Base-by-base conservation (phyloP, 805 yeast genomes). In the Kodamaea sagamina region DNA sequence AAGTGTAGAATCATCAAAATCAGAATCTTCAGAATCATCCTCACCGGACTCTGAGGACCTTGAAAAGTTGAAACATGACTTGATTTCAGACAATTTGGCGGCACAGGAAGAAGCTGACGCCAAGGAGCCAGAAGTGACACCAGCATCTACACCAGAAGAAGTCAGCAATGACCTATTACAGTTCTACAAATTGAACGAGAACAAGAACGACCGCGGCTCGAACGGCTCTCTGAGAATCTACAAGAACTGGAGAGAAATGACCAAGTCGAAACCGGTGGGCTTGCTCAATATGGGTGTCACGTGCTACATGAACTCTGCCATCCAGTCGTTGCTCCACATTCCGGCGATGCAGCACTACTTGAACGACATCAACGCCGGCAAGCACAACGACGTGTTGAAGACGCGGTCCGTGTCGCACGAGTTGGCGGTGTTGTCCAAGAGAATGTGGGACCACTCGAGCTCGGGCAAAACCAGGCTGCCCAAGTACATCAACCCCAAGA, bases 251-350 rank as follows among this genome's bases (percentile, higher is more conserved):
- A 61, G 77, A n/a, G 76, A 73, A 41, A 65, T 77, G 42, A 60
- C 67, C 10, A 57, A 65, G 29, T 74, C 75, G 26, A 84, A 84
- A n/a, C 80, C 83, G 2, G 61, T 75, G 18, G 99, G 99, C 0
- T 69, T 92, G 39, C 64, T 86, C 39, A 92, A 92, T 63, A 90
- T 85, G 52, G 97, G 97, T 31, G 98, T 93, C 36, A 92, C 98
- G 3, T 92, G 99, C 62, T 92, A 92, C 67, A 90, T 92, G 78
- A 92, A 93, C 63, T 84, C 96, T 5, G 97, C 97, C 1, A 82
- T 93, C 18, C 98, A 92, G 68, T 82, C 95, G 1, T 67, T 93
- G 72, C 66, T 90, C 26, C 99, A 92, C 57, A 81, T 89, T 13
- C 97, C 99, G 6, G 95, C 97, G 4, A 64, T 92, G 43, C 86